These are phyloP conservation scores for Lichtheimia ornata DNA, from an alignment of 371 early-diverging fungal species.

Conservation along the genomic window DNA sequence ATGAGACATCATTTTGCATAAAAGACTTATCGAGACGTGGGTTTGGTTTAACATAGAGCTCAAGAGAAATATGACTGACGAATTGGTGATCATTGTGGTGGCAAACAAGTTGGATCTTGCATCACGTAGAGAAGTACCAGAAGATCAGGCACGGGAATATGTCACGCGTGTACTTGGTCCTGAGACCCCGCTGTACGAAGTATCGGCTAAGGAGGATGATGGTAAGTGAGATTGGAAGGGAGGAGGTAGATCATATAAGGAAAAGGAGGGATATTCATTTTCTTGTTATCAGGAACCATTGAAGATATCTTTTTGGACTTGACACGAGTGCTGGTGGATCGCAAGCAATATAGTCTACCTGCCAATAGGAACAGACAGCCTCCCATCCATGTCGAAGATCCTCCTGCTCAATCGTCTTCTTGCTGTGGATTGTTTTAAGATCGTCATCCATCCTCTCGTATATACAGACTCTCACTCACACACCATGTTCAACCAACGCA, in stretches of 20 bases:
- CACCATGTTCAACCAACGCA: not conserved
- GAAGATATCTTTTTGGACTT: slow-evolving; percentile 67
- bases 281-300: slow-evolving; percentile 39
- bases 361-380: slow-evolving; percentile 30
- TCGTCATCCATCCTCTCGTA: not conserved
- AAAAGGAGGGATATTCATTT: not conserved
- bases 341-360: slow-evolving; percentile 47
- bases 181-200: slow-evolving; percentile 66
- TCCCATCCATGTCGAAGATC: slow-evolving; percentile 38
- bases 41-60: slow-evolving; percentile 46
- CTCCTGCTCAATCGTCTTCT: slow-evolving; percentile 31
- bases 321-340: slow-evolving; percentile 59
- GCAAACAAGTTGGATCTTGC: slow-evolving; percentile 77
- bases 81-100: slow-evolving; percentile 71
- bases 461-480: slow-evolving; percentile 1
- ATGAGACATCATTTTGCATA: too few species aligned
- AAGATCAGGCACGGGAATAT: slow-evolving; percentile 61
- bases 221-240: slow-evolving; percentile 36
- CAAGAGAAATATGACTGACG: slow-evolving; percentile 70
- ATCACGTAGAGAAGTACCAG: slow-evolving; percentile 58
- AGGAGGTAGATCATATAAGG: not conserved
- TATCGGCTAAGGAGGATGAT: slow-evolving; percentile 74
- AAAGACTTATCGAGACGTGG: too few species aligned
- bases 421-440: slow-evolving; percentile 38
- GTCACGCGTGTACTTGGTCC: slow-evolving; percentile 59